Evolutionary conservation across 768 basidiomycete species (phyloP), one percentile per base, ranked within the genome.

Genomic region (Mrakia frigida): DNA sequence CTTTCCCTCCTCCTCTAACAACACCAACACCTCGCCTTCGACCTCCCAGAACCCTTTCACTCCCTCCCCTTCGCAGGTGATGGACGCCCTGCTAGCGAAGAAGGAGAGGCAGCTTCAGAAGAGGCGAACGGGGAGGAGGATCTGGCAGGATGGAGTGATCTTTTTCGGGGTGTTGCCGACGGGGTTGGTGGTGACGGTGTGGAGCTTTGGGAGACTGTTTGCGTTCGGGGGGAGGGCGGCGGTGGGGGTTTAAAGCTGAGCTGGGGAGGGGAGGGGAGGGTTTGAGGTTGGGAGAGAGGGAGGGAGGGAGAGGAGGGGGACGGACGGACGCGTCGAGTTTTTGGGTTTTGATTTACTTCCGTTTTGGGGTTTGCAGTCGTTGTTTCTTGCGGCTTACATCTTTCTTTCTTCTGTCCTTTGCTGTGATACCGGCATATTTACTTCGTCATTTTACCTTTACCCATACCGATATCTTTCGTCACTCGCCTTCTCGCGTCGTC

Each of bases 31-130:
- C 31, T 59, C 56, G n/a, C 70, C 59, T 31, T 78, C 52, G 61
- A 10, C 76, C 39, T 50, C 46, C 14, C 46, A 18, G 18, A 39
- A 68, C 28, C 69, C 65, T 13, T 56, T 70, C 70, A 79, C 25
- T 78, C 80, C 21, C 78, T 79, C 28, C 80, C 79, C 81, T 78
- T 81, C 33, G 81, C 89, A 91, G 75, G 80, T 83, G 10, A 79
- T 78, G 37, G 86, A 86, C 79, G 71, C 81, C 0, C 88, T 98
- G 31, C 84, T 98, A 43, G 89, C 91, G 80, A 87, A 91, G 78
- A 98, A 98, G 84, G 94, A 98, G 83, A 86, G 88, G 65, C 89
- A 89, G 59, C 84, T 98, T 77, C 94, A 97, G 83, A 88, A 88
- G 74, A 86, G 87, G 65, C 88, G 93, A 79, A 86, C 90, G 61